Evolutionary conservation across 805 yeast species (phyloP).

Genomic region (Saturnispora quitensis): DNA sequence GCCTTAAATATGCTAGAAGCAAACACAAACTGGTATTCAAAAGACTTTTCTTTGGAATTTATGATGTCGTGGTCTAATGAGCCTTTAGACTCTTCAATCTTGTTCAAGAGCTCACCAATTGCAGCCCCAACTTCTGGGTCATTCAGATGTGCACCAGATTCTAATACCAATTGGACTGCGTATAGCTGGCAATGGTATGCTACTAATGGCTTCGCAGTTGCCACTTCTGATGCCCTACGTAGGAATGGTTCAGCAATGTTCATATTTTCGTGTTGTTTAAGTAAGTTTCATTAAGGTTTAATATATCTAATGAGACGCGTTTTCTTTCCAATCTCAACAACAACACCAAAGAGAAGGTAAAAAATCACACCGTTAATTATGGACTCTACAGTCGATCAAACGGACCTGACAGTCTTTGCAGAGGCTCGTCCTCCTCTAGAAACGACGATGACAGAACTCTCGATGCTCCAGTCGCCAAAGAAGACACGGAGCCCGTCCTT

Average conservation of each 20-base stretch:
- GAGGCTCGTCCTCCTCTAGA: background rate
- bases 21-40: slow-evolving; percentile 47
- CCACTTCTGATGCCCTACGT: slow-evolving; percentile 50
- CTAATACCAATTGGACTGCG: slow-evolving; percentile 65
- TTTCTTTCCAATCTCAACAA: background rate
- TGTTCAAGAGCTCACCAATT: slow-evolving; percentile 57
- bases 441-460: background rate
- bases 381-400: slow-evolving; percentile 5
- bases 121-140: slow-evolving; percentile 47
- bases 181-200: slow-evolving; percentile 66
- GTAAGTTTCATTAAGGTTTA: background rate
- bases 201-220: slow-evolving; percentile 50
- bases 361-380: background rate
- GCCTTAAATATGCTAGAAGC: slow-evolving; percentile 48
- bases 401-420: background rate
- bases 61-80: slow-evolving; percentile 38
- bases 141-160: slow-evolving; percentile 46
- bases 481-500: slow-evolving; percentile 19
- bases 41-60: slow-evolving; percentile 49
- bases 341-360: background rate
- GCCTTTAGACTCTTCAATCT: slow-evolving; percentile 32
- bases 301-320: background rate
- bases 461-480: background rate
- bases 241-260: slow-evolving; percentile 39
- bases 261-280: background rate